Conservation (phyloP, 192 early-diverging fungal species). For the Coemansia brasiliensis region DNA sequence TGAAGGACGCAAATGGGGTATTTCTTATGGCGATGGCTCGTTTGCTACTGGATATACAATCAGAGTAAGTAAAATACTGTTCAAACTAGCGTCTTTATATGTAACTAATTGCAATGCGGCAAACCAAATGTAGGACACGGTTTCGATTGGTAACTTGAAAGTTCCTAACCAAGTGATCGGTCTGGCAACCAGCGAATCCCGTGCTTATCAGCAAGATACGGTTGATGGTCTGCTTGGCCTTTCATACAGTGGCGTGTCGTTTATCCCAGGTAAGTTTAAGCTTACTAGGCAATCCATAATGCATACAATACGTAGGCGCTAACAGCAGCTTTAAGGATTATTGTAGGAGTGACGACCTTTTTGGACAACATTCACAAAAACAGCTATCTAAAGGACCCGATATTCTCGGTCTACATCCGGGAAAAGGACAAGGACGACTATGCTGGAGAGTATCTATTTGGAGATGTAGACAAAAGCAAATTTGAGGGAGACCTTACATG, state of each 20-base stretch:
- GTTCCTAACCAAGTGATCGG: constrained; percentile 64
- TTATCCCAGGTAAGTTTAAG: constrained; percentile 50
- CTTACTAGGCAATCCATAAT: not conserved
- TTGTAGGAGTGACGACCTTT: constrained; percentile 54
- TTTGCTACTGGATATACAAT: constrained; percentile 51
- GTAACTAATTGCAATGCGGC: not conserved
- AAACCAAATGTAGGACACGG: constrained; percentile 43
- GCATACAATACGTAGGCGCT: not conserved
- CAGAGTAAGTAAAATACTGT: constrained; percentile 14
- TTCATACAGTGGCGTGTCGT: constrained; percentile 57
- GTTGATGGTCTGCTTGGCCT: constrained; percentile 72
- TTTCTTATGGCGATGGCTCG: constrained; percentile 66
- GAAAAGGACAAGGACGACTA: constrained; percentile 54
- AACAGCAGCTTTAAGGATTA: not conserved
- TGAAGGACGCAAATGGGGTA: constrained; percentile 62
- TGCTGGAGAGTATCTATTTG: constrained; percentile 64
- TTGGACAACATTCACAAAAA: constrained; percentile 60
- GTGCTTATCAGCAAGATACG: constrained; percentile 57
- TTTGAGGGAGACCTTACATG: constrained; percentile 59
- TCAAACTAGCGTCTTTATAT: not conserved
- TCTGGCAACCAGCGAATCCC: constrained; percentile 60
- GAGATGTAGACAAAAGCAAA: constrained; percentile 52
- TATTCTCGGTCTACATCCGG: constrained; percentile 70
- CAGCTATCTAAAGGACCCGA: constrained; percentile 57
- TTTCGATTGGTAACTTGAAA: constrained; percentile 58